These are phyloP conservation scores for Aspergillus thermomutatus DNA, from an alignment of 2,329 filamentous ascomycete genomes.

Conservation along the genomic window DNA sequence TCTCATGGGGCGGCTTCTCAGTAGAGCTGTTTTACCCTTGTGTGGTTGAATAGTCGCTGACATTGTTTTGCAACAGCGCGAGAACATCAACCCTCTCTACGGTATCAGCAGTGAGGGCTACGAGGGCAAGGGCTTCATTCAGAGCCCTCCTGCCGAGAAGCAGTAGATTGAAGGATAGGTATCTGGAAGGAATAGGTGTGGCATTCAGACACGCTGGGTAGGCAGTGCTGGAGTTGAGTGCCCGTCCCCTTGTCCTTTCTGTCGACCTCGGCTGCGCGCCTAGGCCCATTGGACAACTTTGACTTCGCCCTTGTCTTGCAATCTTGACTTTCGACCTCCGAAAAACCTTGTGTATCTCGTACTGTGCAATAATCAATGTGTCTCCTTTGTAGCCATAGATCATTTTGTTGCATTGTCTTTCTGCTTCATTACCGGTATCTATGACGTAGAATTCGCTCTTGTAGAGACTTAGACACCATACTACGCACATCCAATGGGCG, in stretches of 20 bases:
- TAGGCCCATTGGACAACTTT: conserved; percentile 11
- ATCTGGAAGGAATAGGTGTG: conserved; percentile 23
- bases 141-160: conserved; percentile 52
- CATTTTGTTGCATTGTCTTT: conserved; percentile 19
- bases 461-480: neutral
- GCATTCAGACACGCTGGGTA: conserved; percentile 18
- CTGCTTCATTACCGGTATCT: neutral
- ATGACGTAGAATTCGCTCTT: neutral
- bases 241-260: conserved; percentile 8
- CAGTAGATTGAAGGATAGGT: conserved; percentile 24
- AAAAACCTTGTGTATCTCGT: conserved; percentile 39
- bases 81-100: conserved; percentile 82
- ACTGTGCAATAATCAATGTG: conserved; percentile 45
- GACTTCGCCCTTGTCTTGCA: conserved; percentile 23
- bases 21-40: neutral
- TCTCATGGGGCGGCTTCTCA: neutral
- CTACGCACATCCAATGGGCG: neutral
- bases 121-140: conserved; percentile 72
- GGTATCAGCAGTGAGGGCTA: conserved; percentile 79
- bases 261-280: conserved; percentile 16
- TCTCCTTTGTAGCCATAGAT: conserved; percentile 42
- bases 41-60: conserved; percentile 19
- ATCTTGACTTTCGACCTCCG: conserved; percentile 28
- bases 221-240: conserved; percentile 7
- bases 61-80: conserved; percentile 53